phyloP scores from a whole-genome alignment of 176 grass and related monocot species.

The Luzula sylvatica region DNA sequence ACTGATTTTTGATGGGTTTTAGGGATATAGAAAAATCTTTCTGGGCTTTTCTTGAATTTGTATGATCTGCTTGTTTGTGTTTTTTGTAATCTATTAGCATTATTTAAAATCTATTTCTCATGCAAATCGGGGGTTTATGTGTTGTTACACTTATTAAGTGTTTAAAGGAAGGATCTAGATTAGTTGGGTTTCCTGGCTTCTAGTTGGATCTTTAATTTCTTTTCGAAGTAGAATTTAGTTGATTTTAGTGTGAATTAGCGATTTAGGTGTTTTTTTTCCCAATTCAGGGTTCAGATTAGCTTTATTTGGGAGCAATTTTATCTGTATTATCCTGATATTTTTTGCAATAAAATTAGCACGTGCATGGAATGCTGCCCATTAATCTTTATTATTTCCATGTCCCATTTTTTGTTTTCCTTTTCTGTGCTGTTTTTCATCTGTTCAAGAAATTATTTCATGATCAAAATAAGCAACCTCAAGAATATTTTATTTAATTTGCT shows the following conservation, averaged over 20 bases:
- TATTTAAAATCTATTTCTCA: not conserved
- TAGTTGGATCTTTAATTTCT: conserved; percentile 1
- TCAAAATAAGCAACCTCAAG: not conserved
- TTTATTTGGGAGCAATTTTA: not conserved
- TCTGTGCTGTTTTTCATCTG: not conserved
- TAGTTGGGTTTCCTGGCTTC: not conserved
- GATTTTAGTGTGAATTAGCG: not conserved
- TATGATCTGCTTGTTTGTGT: conserved; percentile 7
- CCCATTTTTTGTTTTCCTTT: too few relatives aligned
- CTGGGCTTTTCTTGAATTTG: not conserved
- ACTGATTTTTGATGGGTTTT: not conserved
- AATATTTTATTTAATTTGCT: conserved; percentile 2
- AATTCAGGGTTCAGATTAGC: not conserved
- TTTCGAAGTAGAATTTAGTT: not conserved
- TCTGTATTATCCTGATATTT: too few relatives aligned
- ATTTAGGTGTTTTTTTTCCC: not conserved
- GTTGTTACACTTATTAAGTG: not conserved
- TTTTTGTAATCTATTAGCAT: not conserved
- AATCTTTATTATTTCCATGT: too few relatives aligned
- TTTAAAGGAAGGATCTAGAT: conserved; percentile 6
- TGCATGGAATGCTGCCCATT: too few relatives aligned
- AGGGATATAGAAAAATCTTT: not conserved
- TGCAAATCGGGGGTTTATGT: conserved; percentile 1
- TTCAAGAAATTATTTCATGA: conserved; percentile 2
- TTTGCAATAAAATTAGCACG: too few relatives aligned